Base-by-base conservation (phyloP, 768 basidiomycete genomes). In the Kwoniella europaea region DNA sequence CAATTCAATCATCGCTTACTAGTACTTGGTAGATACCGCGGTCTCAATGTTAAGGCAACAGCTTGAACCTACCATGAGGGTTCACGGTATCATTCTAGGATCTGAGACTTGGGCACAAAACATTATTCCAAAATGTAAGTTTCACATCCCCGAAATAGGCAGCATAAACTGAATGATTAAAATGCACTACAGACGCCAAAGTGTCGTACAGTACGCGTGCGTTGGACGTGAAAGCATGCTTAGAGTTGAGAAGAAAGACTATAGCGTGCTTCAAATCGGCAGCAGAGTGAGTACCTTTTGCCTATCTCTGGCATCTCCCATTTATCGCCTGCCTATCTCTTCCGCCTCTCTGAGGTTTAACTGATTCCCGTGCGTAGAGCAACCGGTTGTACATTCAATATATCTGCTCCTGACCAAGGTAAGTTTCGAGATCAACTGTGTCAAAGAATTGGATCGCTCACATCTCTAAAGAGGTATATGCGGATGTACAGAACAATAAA, bases 1-100 rank as follows among this genome's bases (percentile, higher is more conserved):
- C n/a, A 12, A 6, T 16, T 10, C 20, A 18, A 16, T 43, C n/a
- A 53, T 29, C 10, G 60, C 56, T 70, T 62, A 56, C 63, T 43
- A 35, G 6, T 41, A 42, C 16, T 53, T 92, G 10, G 91, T 92
- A 0, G 94, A 95, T 81, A 89, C 90, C 9, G 87, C 88, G 58
- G 87, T 96, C 53, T 90, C 92, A 3, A 89, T 89, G 24, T 86
- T 96, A 58, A 88, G 94, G 13, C 94, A 96, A 82, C 94, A 96
- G 84, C 89, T 93, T 69, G 89, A 90, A 80, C 93, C 94, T 0
- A 88, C 90, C 57, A 88, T 90, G 73, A 90, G 93, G 55, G 62
- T 63, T 2, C 69, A 67, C 66, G 54, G 62, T 13, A 55, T 55
- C 60, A 63, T 67, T 18, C 22, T n/a, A n/a, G 67, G 65, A 35